Evolutionary conservation across 495 filamentous ascomycete genomes (phyloP).

Genomic region (Barbatosphaeria neglecta): DNA sequence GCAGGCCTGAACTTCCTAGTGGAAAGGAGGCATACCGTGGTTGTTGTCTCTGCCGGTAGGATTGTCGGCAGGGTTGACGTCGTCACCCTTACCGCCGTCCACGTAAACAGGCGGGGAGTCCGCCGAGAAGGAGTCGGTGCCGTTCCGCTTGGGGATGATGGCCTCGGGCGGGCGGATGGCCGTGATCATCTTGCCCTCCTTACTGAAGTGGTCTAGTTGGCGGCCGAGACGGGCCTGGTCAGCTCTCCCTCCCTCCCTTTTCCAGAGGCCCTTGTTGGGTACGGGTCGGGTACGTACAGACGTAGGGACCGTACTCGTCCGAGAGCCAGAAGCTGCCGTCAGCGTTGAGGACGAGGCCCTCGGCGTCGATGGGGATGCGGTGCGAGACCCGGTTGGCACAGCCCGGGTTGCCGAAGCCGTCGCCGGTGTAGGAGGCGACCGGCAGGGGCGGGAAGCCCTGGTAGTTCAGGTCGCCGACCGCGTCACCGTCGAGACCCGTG

Average conservation of each 20-base stretch:
- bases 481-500: slow-evolving; percentile 63
- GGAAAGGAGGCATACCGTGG: slow-evolving; percentile 23
- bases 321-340: slow-evolving; percentile 65
- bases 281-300: slow-evolving; percentile 32
- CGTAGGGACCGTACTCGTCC: slow-evolving; percentile 71
- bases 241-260: not conserved
- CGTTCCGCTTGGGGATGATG: slow-evolving; percentile 55
- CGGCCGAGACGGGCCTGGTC: not conserved
- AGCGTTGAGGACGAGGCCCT: slow-evolving; percentile 54
- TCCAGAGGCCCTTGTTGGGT: not conserved
- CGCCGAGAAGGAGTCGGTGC: slow-evolving; percentile 21
- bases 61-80: slow-evolving; percentile 30
- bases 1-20: not conserved
- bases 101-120: slow-evolving; percentile 50
- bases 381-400: slow-evolving; percentile 26
- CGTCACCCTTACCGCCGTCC: slow-evolving; percentile 14
- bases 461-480: slow-evolving; percentile 37
- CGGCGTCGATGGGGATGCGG: slow-evolving; percentile 53
- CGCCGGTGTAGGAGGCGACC: slow-evolving; percentile 52
- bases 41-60: slow-evolving; percentile 63
- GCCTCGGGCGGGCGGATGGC: slow-evolving; percentile 61
- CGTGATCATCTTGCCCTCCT: slow-evolving; percentile 44
- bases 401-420: slow-evolving; percentile 55
- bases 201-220: slow-evolving; percentile 38
- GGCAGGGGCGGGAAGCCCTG: slow-evolving; percentile 55